Percentiles rank a stretch among this genome's conserved stretches.
phyloP scores from a whole-genome alignment of 1,284 basidiomycete genomes.

The Cerioporus squamosus region DNA sequence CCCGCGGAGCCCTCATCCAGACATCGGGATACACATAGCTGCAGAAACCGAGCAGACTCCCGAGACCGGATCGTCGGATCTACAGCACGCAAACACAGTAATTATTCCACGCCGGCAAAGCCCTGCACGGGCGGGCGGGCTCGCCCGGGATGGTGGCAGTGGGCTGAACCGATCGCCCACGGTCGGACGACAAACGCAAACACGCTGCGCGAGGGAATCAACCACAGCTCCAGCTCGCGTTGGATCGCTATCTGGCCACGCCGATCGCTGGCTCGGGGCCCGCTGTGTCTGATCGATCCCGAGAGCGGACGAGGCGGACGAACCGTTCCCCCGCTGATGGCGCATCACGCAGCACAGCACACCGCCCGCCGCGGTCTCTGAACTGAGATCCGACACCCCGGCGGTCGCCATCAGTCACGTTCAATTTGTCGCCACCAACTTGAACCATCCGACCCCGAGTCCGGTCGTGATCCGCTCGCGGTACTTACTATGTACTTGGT shows the following conservation, averaged over 20 bases:
- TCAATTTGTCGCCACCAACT: not conserved
- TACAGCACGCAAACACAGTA: not conserved
- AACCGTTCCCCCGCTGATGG: slow-evolving; percentile 12
- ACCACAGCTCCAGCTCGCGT: not conserved
- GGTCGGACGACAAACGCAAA: too few relatives aligned
- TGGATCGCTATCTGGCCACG: slow-evolving; percentile 14
- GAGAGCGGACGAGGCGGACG: slow-evolving; percentile 1
- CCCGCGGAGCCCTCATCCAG: not conserved
- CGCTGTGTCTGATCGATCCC: not conserved
- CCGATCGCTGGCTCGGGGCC: not conserved
- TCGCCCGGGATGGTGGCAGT: not conserved
- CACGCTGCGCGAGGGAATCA: not conserved
- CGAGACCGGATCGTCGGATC: slow-evolving; percentile 9
- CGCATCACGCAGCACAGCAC: slow-evolving; percentile 19
- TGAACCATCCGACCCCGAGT: not conserved
- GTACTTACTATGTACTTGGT: too few relatives aligned
- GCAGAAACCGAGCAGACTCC: not conserved
- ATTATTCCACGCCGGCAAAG: too few relatives aligned
- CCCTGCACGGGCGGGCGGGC: too few relatives aligned
- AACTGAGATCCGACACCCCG: not conserved
- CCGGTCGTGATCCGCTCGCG: not conserved
- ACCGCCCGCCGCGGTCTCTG: not conserved
- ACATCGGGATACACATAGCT: not conserved
- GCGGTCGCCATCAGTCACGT: too few relatives aligned
- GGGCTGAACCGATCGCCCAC: not conserved